A percentile compares a stretch with the other conserved stretches of the same genome.
Conservation (phyloP, 495 filamentous ascomycete species). For the Jackrogersella multiformis region DNA sequence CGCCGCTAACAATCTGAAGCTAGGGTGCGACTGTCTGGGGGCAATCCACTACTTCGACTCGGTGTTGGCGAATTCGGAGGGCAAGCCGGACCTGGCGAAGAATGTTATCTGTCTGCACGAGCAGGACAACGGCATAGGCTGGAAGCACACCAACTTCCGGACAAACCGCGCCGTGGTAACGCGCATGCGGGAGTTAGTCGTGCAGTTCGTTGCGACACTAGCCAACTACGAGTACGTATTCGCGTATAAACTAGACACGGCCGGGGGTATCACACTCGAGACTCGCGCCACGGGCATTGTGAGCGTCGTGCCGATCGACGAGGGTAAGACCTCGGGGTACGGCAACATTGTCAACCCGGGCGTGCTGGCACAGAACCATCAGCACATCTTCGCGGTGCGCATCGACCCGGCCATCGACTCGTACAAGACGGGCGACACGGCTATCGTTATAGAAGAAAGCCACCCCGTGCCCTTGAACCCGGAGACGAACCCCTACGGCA, state of each 20-base stretch:
- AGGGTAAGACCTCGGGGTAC: conserved; percentile 72
- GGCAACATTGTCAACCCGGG: conserved; percentile 90
- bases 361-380: conserved; percentile 77
- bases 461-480: conserved; percentile 56
- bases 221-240: conserved; percentile 89
- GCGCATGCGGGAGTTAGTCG: conserved; percentile 73
- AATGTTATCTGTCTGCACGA: conserved; percentile 86
- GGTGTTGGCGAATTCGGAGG: conserved; percentile 63
- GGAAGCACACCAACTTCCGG: conserved; percentile 86
- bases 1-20: conserved; percentile 77
- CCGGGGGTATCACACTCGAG: conserved; percentile 81
- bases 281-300: conserved; percentile 87
- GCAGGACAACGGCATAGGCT: conserved; percentile 67
- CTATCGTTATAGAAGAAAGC: conserved; percentile 74
- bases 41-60: conserved; percentile 77
- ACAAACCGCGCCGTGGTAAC: conserved; percentile 72
- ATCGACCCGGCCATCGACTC: conserved; percentile 86
- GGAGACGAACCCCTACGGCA: conserved; percentile 79
- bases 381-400: conserved; percentile 90
- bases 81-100: conserved; percentile 67
- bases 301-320: conserved; percentile 79
- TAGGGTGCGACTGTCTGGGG: conserved; percentile 77
- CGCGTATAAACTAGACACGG: conserved; percentile 85
- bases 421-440: conserved; percentile 76
- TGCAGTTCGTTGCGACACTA: conserved; percentile 82